Evolutionary conservation across 1,139 yeast genomes (phyloP).

Genomic region (Wickerhamomyces sp.): DNA sequence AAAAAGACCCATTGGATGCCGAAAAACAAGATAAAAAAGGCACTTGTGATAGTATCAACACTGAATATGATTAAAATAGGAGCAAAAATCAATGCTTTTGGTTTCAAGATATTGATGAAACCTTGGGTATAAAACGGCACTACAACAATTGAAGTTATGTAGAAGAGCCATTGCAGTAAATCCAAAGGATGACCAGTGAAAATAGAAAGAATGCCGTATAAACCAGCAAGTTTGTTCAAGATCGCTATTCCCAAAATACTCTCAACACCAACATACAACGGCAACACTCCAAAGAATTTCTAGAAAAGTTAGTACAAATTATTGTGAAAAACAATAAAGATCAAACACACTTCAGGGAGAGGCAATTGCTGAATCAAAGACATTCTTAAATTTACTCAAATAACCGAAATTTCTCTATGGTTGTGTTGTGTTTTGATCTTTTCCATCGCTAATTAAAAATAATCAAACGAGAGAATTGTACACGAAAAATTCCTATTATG

Average conservation of each 20-base stretch:
- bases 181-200: slow-evolving; percentile 88
- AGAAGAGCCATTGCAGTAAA: slow-evolving; percentile 79
- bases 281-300: slow-evolving; percentile 26
- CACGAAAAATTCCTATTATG: too few relatives aligned
- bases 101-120: slow-evolving; percentile 42
- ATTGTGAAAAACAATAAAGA: neutral
- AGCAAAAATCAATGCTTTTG: slow-evolving; percentile 48
- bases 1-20: slow-evolving; percentile 68
- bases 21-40: slow-evolving; percentile 70
- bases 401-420: neutral
- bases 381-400: neutral
- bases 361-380: neutral
- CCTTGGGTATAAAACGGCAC: slow-evolving; percentile 69
- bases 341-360: neutral
- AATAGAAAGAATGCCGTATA: slow-evolving; percentile 80
- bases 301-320: too few relatives aligned
- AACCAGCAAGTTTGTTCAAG: slow-evolving; percentile 85
- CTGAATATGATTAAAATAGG: slow-evolving; percentile 60
- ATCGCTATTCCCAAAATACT: slow-evolving; percentile 72
- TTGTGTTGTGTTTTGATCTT: too few relatives aligned
- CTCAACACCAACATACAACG: slow-evolving; percentile 87
- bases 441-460: too few relatives aligned
- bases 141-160: slow-evolving; percentile 57
- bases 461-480: too few relatives aligned
- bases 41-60: slow-evolving; percentile 62